Conservation (phyloP, 2,329 filamentous ascomycete species). For the Fusarium robinianum region DNA sequence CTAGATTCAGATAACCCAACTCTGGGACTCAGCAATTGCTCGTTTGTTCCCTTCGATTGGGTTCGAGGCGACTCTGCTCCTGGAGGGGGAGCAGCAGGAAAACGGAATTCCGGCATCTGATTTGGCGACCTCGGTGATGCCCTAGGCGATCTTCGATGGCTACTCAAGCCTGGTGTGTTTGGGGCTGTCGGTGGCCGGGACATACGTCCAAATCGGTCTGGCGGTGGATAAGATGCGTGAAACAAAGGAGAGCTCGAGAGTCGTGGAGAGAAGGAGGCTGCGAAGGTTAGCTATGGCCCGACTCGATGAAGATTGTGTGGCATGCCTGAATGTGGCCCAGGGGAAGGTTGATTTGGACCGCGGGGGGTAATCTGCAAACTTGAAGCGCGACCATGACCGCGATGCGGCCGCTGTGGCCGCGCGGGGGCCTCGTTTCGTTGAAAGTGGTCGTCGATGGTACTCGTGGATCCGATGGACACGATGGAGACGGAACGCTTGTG, state of each 20-base stretch:
- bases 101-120: constrained; percentile 60
- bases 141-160: constrained; percentile 47
- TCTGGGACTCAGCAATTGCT: constrained; percentile 48
- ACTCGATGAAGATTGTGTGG: neutral
- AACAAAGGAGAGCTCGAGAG: constrained; percentile 57
- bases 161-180: constrained; percentile 48
- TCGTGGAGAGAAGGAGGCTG: constrained; percentile 49
- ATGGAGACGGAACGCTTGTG: constrained; percentile 83
- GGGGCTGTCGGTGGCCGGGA: constrained; percentile 51
- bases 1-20: constrained; percentile 41
- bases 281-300: constrained; percentile 18
- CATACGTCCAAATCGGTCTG: constrained; percentile 51
- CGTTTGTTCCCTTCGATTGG: constrained; percentile 40
- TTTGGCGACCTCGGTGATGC: constrained; percentile 49
- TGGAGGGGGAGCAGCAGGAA: constrained; percentile 55
- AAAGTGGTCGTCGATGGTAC: constrained; percentile 52
- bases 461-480: constrained; percentile 70
- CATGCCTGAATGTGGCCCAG: constrained; percentile 48
- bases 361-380: constrained; percentile 72
- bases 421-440: constrained; percentile 48
- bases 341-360: constrained; percentile 50
- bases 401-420: constrained; percentile 56
- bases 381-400: constrained; percentile 75
- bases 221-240: constrained; percentile 59
- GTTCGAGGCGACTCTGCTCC: constrained; percentile 41